These are phyloP conservation scores for Tuber brumale DNA, from an alignment of 495 filamentous ascomycete genomes.

Conservation along the genomic window DNA sequence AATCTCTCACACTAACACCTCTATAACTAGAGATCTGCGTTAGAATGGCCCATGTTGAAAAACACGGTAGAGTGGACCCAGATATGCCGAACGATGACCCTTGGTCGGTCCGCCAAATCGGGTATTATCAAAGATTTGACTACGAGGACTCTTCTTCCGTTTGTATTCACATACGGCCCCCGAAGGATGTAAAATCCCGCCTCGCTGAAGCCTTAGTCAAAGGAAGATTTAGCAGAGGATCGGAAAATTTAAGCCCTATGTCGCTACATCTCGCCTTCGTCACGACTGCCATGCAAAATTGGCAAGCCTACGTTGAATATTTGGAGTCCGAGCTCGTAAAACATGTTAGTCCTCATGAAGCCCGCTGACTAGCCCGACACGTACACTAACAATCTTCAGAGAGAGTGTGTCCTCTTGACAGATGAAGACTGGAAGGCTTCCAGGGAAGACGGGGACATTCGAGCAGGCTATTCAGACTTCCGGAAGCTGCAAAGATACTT, in stretches of 20 bases:
- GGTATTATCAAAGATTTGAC: constrained; percentile 13
- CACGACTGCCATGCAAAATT: constrained; percentile 10
- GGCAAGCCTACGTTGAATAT: constrained; percentile 10
- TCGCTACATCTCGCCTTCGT: constrained; percentile 13
- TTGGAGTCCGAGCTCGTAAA: constrained; percentile 11
- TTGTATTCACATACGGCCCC: constrained; percentile 15
- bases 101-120: constrained; percentile 15
- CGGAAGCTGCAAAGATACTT: constrained; percentile 13
- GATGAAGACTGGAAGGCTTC: constrained; percentile 9
- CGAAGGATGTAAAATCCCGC: neutral
- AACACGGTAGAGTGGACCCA: neutral
- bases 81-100: constrained; percentile 3
- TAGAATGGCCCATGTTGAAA: constrained; percentile 6
- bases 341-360: neutral
- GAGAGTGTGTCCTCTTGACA: constrained; percentile 8
- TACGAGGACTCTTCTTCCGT: constrained; percentile 8
- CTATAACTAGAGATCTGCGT: constrained; percentile 9
- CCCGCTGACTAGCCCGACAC: neutral
- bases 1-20: neutral
- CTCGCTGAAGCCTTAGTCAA: neutral
- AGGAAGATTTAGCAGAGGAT: constrained; percentile 7
- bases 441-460: neutral
- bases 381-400: constrained; percentile 7
- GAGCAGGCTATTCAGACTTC: constrained; percentile 12
- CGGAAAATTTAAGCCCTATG: neutral